Evolutionary conservation across 2,329 filamentous ascomycete species (phyloP).

Genomic region (Daldinia sp.): DNA sequence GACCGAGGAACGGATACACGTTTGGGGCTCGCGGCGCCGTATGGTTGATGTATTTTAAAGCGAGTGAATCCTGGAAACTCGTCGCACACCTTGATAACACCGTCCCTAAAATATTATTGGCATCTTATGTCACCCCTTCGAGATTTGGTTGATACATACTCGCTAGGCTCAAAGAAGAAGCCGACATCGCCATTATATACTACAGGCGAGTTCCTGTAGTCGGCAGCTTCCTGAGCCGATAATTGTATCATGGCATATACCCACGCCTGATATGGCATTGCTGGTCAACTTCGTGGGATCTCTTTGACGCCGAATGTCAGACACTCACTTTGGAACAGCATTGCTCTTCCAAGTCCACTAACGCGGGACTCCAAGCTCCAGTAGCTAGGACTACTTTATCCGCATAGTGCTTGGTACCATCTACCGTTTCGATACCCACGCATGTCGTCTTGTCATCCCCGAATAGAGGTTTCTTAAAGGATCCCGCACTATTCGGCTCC

Average conservation of each 20-base stretch:
- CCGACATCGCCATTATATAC: constrained; percentile 57
- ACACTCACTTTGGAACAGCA: constrained; percentile 48
- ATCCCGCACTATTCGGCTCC: constrained; percentile 48
- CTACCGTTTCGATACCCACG: constrained; percentile 51
- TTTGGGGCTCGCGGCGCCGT: constrained; percentile 42
- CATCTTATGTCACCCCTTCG: not conserved
- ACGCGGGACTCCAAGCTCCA: constrained; percentile 49
- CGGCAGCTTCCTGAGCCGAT: constrained; percentile 50
- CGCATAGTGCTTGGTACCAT: constrained; percentile 53
- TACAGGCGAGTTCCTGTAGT: constrained; percentile 54
- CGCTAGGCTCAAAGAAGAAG: constrained; percentile 59
- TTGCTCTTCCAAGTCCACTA: constrained; percentile 50
- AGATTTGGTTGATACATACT: constrained; percentile 39
- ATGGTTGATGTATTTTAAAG: constrained; percentile 48
- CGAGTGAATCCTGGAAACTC: constrained; percentile 52
- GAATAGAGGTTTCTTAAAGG: constrained; percentile 54
- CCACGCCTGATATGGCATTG: constrained; percentile 52
- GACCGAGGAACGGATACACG: constrained; percentile 48
- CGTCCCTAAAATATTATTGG: constrained; percentile 34
- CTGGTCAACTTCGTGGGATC: constrained; percentile 14
- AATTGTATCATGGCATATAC: constrained; percentile 56
- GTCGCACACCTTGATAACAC: constrained; percentile 51
- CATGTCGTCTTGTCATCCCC: constrained; percentile 48
- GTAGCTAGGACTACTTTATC: constrained; percentile 56
- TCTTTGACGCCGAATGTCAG: not conserved